A percentile compares a stretch with the other conserved stretches of the same genome.
phyloP scores from a whole-genome alignment of 2,329 filamentous ascomycete genomes.

The Ophiostoma montium region DNA sequence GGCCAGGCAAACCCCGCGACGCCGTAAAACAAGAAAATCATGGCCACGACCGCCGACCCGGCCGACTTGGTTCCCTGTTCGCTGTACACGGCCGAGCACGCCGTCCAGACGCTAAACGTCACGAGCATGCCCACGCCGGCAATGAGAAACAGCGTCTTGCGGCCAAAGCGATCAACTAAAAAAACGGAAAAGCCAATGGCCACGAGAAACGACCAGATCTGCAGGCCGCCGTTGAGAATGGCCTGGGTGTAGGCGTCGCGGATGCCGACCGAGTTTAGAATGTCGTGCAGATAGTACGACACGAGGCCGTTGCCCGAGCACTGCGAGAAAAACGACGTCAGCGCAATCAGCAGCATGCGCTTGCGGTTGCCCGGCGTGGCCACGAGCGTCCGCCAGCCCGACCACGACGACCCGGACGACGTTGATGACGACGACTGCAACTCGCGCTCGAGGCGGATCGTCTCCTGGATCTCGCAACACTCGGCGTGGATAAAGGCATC shows the following conservation, averaged over 20 bases:
- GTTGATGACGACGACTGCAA: too few relatives aligned
- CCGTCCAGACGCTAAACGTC: slow-evolving; percentile 9
- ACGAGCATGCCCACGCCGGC: slow-evolving; percentile 11
- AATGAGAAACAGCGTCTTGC: slow-evolving; percentile 16
- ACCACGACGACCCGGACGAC: slow-evolving; percentile 12
- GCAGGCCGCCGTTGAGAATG: slow-evolving; percentile 15
- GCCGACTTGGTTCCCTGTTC: background rate
- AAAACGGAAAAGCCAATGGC: slow-evolving; percentile 17
- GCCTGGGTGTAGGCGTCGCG: slow-evolving; percentile 12
- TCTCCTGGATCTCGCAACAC: slow-evolving; percentile 43
- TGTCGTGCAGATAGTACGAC: slow-evolving; percentile 21
- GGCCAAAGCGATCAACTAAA: slow-evolving; percentile 11
- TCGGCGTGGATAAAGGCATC: slow-evolving; percentile 43
- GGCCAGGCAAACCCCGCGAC: slow-evolving; percentile 1
- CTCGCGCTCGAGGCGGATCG: slow-evolving; percentile 39
- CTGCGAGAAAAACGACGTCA: slow-evolving; percentile 10
- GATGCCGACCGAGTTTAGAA: slow-evolving; percentile 21
- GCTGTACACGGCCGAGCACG: slow-evolving; percentile 7
- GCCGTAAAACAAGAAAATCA: slow-evolving; percentile 7
- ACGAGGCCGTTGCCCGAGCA: slow-evolving; percentile 17
- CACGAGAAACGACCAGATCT: slow-evolving; percentile 24
- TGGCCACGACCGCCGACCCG: slow-evolving; percentile 4
- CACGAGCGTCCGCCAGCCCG: slow-evolving; percentile 38
- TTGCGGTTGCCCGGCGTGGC: slow-evolving; percentile 15
- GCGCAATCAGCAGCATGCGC: slow-evolving; percentile 10